A percentile compares a stretch with the other conserved stretches of the same genome.
phyloP scores from a whole-genome alignment of 108 stramenopile genomes.

The Fistulifera pelliculosa region DNA sequence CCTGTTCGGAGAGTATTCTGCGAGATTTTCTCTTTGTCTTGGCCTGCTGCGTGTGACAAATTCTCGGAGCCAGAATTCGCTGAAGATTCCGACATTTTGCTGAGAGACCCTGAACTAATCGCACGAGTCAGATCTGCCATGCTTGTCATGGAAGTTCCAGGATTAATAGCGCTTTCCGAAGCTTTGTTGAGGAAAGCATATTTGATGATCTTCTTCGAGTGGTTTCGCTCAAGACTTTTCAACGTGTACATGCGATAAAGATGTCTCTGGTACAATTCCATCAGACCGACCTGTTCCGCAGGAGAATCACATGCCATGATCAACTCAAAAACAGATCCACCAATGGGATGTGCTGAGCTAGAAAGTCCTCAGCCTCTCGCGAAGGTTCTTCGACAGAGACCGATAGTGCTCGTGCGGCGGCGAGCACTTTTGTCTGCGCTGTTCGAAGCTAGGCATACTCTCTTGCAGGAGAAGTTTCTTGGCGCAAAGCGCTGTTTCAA shows the following conservation, averaged over 20 bases:
- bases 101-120: slow-evolving; percentile 40
- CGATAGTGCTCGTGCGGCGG: slow-evolving; percentile 41
- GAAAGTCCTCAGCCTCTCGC: slow-evolving; percentile 47
- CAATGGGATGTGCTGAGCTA: slow-evolving; percentile 72
- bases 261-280: slow-evolving; percentile 81
- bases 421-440: slow-evolving; percentile 51
- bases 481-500: slow-evolving; percentile 68
- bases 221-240: slow-evolving; percentile 41
- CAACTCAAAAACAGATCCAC: slow-evolving; percentile 81
- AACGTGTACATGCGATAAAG: slow-evolving; percentile 77
- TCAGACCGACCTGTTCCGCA: slow-evolving; percentile 45
- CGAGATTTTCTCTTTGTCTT: slow-evolving; percentile 45
- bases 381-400: slow-evolving; percentile 14
- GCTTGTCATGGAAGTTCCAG: slow-evolving; percentile 59
- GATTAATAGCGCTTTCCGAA: slow-evolving; percentile 59
- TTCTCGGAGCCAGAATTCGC: slow-evolving; percentile 46
- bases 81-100: slow-evolving; percentile 41
- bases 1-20: slow-evolving; percentile 50
- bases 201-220: slow-evolving; percentile 43
- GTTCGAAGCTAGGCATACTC: slow-evolving; percentile 82
- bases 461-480: slow-evolving; percentile 87
- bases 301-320: slow-evolving; percentile 37
- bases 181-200: slow-evolving; percentile 68
- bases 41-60: slow-evolving; percentile 18
- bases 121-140: slow-evolving; percentile 77